Evolutionary conservation across 23 red algal species (phyloP), one percentile per base, ranked within the genome.

Genomic region (Gracilaria domingensis): DNA sequence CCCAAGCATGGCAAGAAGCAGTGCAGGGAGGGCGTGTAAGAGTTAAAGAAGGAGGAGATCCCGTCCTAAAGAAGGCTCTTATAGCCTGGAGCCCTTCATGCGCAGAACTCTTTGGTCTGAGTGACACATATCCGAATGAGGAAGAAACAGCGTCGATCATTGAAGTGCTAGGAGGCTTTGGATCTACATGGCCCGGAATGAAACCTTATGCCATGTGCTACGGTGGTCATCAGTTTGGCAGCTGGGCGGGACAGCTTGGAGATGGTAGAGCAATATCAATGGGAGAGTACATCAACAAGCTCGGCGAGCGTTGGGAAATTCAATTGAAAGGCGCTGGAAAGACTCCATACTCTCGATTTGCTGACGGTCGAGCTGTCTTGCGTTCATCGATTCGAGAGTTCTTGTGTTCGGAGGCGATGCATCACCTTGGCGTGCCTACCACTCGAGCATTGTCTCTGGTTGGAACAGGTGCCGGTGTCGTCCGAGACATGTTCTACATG

Each of bases 281-380:
- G 4, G 97, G 97, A 23, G 97, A 99, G 87, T 88, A 85, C 40
- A 77, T 88, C 8, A 96, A 96, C 73, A 45, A 67, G 30, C 8
- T 12, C 50, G 86, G 87, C 34, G 57, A 95, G 59, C 85, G 92
- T 32, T 95, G 92, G 91, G 94, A 95, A 35, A 82, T 96, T 61
- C 97, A 99, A 55, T 80, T 99, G 45, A 99, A 99, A 79, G 97
- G 97, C 25, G 97, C 97, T 38, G 97, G 97, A 26, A 88, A 94
- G 47, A 99, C 97, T 0, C 97, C 97, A 25, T 99, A 96, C 73
- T 91, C 91, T 34, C 90, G 94, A 24, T 96, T 89, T 77, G 97
- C 97, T 4, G 97, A 99, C 83, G 97, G 97, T 20, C 88, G 92
- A 53, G 97, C 97, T 24, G 97, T 99, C 8, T 81, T 99, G 78